A percentile compares a stretch with the other conserved stretches of the same genome.
Conservation (phyloP, 192 early-diverging fungal genomes). For the Spinellus fusiger region DNA sequence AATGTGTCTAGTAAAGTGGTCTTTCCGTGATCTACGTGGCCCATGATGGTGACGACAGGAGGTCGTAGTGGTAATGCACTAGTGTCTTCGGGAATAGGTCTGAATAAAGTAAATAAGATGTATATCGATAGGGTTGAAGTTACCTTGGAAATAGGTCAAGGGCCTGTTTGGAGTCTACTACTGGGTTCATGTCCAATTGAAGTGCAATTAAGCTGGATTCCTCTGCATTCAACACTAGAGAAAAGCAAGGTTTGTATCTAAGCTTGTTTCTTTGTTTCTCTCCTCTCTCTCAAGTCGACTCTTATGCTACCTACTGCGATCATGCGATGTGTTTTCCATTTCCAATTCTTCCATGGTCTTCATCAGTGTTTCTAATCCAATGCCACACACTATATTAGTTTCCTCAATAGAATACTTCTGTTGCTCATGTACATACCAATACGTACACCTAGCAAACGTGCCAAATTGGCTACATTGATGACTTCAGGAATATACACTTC, state of each 20-base stretch:
- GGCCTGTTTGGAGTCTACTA: conserved; percentile 51
- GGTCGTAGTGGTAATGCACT: conserved; percentile 67
- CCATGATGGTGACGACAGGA: conserved; percentile 97
- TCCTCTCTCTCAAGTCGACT: neutral
- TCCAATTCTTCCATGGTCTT: conserved; percentile 70
- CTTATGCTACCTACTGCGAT: conserved; percentile 48
- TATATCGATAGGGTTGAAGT: neutral
- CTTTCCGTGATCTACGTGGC: conserved; percentile 96
- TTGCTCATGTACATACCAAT: conserved; percentile 38
- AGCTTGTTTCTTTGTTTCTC: neutral
- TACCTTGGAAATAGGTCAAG: conserved; percentile 58
- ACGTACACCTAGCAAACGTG: conserved; percentile 68
- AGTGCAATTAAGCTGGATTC: conserved; percentile 81
- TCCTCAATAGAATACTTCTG: neutral
- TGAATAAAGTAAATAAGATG: conserved; percentile 5
- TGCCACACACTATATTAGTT: neutral
- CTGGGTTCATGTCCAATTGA: conserved; percentile 84
- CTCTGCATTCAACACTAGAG: conserved; percentile 70
- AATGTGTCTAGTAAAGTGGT: conserved; percentile 91
- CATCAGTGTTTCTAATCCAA: conserved; percentile 47
- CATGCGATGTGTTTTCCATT: conserved; percentile 73
- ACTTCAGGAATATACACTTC: conserved; percentile 78
- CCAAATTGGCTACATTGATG: conserved; percentile 78
- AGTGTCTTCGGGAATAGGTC: conserved; percentile 68
- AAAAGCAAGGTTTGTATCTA: neutral